These are phyloP conservation scores for Ceratocystis alfenasii DNA, from an alignment of 2,329 filamentous ascomycete species.

Conservation along the genomic window DNA sequence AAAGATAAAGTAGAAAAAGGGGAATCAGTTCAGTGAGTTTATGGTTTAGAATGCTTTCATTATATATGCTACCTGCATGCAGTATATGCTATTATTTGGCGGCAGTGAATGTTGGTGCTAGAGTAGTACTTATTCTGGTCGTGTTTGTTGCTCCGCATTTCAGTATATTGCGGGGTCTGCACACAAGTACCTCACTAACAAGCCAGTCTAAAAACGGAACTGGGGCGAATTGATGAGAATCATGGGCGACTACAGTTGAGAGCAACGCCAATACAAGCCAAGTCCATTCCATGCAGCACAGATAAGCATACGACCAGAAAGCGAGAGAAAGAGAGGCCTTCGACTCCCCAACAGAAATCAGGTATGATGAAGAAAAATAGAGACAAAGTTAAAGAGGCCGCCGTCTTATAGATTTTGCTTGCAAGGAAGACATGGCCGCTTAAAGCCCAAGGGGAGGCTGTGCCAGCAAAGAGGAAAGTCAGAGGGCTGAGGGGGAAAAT, in stretches of 20 bases:
- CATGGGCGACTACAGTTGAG: background rate
- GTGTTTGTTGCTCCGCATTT: background rate
- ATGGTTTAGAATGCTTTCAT: too few species aligned
- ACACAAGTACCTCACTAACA: background rate
- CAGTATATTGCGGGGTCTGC: background rate
- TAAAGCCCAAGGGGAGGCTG: too few species aligned
- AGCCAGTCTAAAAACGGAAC: background rate
- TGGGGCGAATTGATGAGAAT: background rate
- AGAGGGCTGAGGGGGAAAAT: background rate
- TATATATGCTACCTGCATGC: background rate
- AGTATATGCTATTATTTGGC: background rate
- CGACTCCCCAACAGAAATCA: conserved; percentile 4
- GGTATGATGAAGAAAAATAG: background rate
- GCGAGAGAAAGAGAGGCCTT: conserved; percentile 9
- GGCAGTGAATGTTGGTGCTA: background rate
- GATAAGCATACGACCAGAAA: background rate
- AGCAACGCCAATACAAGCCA: too few species aligned
- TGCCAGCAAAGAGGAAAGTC: background rate
- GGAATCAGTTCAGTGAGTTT: too few species aligned
- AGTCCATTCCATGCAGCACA: too few species aligned
- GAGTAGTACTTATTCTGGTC: background rate
- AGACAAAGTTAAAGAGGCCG: background rate
- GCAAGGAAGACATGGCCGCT: background rate
- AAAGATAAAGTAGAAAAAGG: too few species aligned
- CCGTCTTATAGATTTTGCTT: background rate